phyloP scores from a whole-genome alignment of 768 basidiomycete species.

The Psilocybe cyanescens region DNA sequence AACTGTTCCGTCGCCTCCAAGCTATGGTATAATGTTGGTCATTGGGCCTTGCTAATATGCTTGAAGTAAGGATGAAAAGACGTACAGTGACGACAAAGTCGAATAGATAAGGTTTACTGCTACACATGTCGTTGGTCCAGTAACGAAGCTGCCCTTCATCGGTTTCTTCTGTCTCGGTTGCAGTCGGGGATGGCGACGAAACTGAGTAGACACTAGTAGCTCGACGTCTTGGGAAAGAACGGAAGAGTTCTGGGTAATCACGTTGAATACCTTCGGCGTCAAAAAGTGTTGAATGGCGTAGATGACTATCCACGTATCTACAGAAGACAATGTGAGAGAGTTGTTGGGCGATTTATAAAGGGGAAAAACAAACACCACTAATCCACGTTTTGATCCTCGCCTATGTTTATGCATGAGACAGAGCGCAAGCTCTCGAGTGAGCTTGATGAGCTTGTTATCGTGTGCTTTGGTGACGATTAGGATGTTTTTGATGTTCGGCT shows the following conservation, averaged over 20 bases:
- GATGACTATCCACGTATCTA: conserved; percentile 94
- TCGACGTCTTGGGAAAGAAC: conserved; percentile 75
- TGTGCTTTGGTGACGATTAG: conserved; percentile 97
- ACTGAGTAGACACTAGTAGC: conserved; percentile 68
- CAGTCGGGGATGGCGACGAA: conserved; percentile 55
- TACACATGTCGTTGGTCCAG: conserved; percentile 98
- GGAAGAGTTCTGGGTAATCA: conserved; percentile 88
- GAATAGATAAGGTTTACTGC: conserved; percentile 85
- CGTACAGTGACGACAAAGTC: conserved; percentile 97
- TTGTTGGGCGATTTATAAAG: not conserved
- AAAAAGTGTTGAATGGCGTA: conserved; percentile 90
- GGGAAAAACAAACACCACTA: conserved; percentile 69
- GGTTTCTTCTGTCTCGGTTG: conserved; percentile 44
- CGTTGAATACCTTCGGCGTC: conserved; percentile 88
- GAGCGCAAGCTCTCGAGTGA: conserved; percentile 91
- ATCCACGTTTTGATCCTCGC: conserved; percentile 66
- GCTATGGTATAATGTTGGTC: conserved; percentile 43
- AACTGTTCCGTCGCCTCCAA: conserved; percentile 98
- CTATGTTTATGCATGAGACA: conserved; percentile 93
- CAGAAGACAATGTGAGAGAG: conserved; percentile 9
- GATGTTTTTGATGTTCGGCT: conserved; percentile 88
- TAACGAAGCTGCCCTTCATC: conserved; percentile 94
- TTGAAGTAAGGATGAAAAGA: conserved; percentile 14
- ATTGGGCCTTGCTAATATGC: no score
- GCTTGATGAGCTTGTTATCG: conserved; percentile 93